phyloP scores from a whole-genome alignment of 2,329 filamentous ascomycete species.

The Alternaria atra region DNA sequence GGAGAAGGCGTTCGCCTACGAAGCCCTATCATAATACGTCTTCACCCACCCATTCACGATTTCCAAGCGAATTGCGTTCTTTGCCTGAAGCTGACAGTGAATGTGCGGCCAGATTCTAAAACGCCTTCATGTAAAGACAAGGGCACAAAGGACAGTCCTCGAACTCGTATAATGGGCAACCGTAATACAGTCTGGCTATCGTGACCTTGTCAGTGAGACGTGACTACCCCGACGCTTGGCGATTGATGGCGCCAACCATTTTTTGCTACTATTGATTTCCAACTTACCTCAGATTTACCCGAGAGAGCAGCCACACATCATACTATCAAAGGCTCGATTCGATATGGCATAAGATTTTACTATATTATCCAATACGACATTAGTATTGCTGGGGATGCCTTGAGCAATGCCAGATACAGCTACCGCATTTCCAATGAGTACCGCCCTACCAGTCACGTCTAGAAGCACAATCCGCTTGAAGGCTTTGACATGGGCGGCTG shows the following conservation, averaged over 20 bases:
- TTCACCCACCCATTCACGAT: slow-evolving; percentile 14
- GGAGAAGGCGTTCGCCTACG: slow-evolving; percentile 13
- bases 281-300: not conserved
- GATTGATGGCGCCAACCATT: not conserved
- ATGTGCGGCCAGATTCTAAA: not conserved
- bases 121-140: not conserved
- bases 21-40: slow-evolving; percentile 12
- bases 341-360: not conserved
- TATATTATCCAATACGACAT: not conserved
- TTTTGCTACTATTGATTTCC: not conserved
- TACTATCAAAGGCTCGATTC: not conserved
- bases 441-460: not conserved
- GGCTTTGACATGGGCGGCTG: not conserved
- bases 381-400: slow-evolving; percentile 1
- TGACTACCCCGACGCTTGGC: not conserved
- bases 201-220: not conserved
- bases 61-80: not conserved
- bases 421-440: not conserved
- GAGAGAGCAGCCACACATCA: not conserved
- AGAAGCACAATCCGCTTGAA: not conserved
- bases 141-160: not conserved
- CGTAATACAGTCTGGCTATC: not conserved
- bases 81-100: not conserved
- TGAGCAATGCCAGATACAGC: not conserved
- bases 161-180: not conserved